A percentile compares a stretch with the other conserved stretches of the same genome.
Evolutionary conservation across 345 rosid genomes (phyloP).

Genomic region (Euphorbia lathyris): DNA sequence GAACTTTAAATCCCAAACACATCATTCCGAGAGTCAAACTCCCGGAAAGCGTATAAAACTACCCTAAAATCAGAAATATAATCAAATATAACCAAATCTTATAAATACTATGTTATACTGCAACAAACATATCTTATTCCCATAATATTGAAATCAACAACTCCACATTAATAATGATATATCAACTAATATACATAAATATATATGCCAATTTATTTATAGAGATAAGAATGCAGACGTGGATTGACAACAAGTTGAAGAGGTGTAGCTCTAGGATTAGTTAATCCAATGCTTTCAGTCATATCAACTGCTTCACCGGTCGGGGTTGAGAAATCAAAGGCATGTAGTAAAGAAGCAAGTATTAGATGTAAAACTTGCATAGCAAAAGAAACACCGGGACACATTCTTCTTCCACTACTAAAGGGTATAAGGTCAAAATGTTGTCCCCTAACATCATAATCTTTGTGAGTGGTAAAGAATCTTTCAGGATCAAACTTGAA

Average conservation of each 20-base stretch:
- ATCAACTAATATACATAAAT: too few species aligned
- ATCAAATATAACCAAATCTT: too few species aligned
- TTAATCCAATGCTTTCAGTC: slow-evolving; percentile 16
- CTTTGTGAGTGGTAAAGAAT: slow-evolving; percentile 6
- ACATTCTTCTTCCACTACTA: slow-evolving; percentile 18
- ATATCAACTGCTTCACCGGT: slow-evolving; percentile 1
- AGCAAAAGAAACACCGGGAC: slow-evolving; percentile 17
- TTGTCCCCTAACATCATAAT: slow-evolving; percentile 12
- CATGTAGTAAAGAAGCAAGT: slow-evolving; percentile 4
- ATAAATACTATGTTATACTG: too few species aligned
- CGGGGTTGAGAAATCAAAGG: not conserved
- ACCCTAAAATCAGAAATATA: too few species aligned
- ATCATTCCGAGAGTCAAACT: too few species aligned
- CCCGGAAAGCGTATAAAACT: too few species aligned
- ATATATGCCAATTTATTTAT: not conserved
- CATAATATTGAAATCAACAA: too few species aligned
- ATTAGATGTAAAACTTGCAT: not conserved
- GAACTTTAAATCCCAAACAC: too few species aligned
- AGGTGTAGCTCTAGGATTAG: slow-evolving; percentile 6
- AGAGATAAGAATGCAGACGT: not conserved
- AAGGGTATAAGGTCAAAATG: slow-evolving; percentile 11
- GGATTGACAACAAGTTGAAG: slow-evolving; percentile 6
- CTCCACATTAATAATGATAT: too few species aligned
- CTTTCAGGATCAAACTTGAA: slow-evolving; percentile 16
- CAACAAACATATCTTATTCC: too few species aligned